Conservation (phyloP, 495 filamentous ascomycete genomes). For the Annulohypoxylon bovei region DNA sequence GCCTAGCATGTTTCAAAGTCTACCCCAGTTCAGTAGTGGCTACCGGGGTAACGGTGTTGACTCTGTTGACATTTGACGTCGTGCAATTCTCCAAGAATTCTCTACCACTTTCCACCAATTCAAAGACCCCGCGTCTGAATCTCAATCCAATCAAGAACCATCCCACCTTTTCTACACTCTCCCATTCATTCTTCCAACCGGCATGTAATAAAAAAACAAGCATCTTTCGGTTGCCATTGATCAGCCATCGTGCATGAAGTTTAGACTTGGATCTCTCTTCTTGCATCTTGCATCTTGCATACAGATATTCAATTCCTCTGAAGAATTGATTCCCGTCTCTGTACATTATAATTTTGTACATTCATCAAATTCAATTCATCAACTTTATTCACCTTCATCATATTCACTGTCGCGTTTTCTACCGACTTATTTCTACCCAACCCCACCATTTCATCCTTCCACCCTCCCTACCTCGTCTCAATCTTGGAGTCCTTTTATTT, state of each 20-base stretch:
- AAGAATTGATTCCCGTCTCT: conserved; percentile 9
- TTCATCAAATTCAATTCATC: neutral
- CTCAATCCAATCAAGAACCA: conserved; percentile 32
- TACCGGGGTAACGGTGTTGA: conserved; percentile 42
- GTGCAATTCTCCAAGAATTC: conserved; percentile 24
- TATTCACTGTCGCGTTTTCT: conserved; percentile 27
- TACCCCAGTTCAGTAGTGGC: conserved; percentile 13
- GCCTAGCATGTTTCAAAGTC: conserved; percentile 15
- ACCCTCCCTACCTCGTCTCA: neutral
- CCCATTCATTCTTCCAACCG: conserved; percentile 29
- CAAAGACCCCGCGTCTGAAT: conserved; percentile 29
- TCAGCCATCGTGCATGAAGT: conserved; percentile 38
- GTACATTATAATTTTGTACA: conserved; percentile 3
- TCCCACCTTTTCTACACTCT: conserved; percentile 20
- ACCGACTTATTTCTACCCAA: neutral
- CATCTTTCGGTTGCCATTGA: conserved; percentile 38
- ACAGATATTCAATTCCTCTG: neutral
- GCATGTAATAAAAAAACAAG: conserved; percentile 41
- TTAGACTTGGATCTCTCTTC: conserved; percentile 31
- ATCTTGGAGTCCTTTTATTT: conserved; percentile 4
- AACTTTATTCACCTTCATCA: neutral
- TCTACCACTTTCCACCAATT: neutral
- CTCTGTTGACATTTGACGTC: conserved; percentile 17
- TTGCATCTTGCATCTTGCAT: conserved; percentile 31
- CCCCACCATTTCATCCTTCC: conserved; percentile 13